These are phyloP conservation scores for Thraustochytrium striatum DNA, from an alignment of 352 stramenopile species.

Conservation along the genomic window DNA sequence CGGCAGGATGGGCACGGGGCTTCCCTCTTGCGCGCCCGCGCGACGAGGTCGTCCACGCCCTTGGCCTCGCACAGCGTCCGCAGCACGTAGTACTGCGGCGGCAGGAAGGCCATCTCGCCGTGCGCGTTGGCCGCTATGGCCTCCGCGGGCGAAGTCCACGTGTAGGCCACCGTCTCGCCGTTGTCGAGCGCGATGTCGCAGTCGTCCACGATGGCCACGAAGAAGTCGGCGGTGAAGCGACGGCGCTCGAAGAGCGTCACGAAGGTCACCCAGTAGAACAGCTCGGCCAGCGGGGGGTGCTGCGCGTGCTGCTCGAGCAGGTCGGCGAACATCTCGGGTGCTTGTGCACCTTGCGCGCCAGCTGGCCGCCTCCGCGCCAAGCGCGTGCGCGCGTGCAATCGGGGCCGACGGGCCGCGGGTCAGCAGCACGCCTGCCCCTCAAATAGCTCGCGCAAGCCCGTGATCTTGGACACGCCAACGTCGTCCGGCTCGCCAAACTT, in stretches of 20 bases:
- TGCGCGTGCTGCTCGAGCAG: constrained; percentile 1
- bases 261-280: constrained; percentile 43
- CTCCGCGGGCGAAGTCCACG: neutral
- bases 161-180: constrained; percentile 31
- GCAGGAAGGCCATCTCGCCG: constrained; percentile 20
- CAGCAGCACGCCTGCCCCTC: constrained; percentile 35
- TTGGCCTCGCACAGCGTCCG: neutral
- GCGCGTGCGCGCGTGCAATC: neutral
- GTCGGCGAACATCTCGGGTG: neutral
- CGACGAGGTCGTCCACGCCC: neutral
- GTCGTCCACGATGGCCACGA: constrained; percentile 32
- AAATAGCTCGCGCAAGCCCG: constrained; percentile 38
- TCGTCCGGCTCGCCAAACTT: neutral
- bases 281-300: neutral
- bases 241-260: constrained; percentile 21
- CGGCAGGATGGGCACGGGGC: constrained; percentile 6
- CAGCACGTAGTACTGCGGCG: constrained; percentile 36
- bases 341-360: neutral
- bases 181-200: constrained; percentile 4
- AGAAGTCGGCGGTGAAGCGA: constrained; percentile 10
- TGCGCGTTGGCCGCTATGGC: neutral
- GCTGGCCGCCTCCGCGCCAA: too few species aligned
- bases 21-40: neutral
- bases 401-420: neutral
- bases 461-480: neutral